These are phyloP conservation scores for Gossypium longicalyx DNA, from an alignment of 345 rosid species.

Conservation along the genomic window DNA sequence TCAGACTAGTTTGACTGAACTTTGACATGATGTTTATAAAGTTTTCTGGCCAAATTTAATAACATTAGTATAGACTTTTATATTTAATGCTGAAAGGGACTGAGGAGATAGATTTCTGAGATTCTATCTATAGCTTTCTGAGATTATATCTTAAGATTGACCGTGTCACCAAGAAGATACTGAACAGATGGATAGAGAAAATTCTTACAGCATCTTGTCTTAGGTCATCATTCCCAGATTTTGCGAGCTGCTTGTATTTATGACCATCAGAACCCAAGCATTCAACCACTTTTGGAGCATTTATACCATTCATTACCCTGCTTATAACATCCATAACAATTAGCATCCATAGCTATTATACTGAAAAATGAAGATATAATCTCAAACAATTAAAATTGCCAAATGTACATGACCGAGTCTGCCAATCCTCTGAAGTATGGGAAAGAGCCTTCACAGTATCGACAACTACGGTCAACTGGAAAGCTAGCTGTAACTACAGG, in stretches of 20 bases:
- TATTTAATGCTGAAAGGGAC: neutral
- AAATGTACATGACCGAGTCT: constrained; percentile 64
- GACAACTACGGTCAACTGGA: constrained; percentile 73
- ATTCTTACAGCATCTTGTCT: constrained; percentile 96
- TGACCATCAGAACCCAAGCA: constrained; percentile 91
- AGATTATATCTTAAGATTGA: neutral
- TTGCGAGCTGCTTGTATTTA: constrained; percentile 87
- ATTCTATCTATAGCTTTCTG: neutral
- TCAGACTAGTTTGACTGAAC: neutral
- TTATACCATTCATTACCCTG: constrained; percentile 94
- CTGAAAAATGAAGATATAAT: constrained; percentile 1
- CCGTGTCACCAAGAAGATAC: neutral
- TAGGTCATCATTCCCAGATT: constrained; percentile 96
- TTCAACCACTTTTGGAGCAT: constrained; percentile 95
- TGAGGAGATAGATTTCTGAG: neutral
- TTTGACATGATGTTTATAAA: neutral
- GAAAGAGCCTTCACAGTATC: constrained; percentile 76
- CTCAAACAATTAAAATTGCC: constrained; percentile 14
- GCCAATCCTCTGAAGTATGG: constrained; percentile 79
- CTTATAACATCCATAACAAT: constrained; percentile 25
- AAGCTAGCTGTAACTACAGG: constrained; percentile 89
- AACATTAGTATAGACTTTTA: neutral
- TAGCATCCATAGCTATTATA: constrained; percentile 16
- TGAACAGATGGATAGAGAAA: constrained; percentile 9
- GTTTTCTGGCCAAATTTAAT: constrained; percentile 2